Percentiles rank a stretch among this genome's conserved stretches.
These are phyloP conservation scores for Helichrysum umbraculigerum DNA, from an alignment of 129 eudicot genomes.

Conservation along the genomic window DNA sequence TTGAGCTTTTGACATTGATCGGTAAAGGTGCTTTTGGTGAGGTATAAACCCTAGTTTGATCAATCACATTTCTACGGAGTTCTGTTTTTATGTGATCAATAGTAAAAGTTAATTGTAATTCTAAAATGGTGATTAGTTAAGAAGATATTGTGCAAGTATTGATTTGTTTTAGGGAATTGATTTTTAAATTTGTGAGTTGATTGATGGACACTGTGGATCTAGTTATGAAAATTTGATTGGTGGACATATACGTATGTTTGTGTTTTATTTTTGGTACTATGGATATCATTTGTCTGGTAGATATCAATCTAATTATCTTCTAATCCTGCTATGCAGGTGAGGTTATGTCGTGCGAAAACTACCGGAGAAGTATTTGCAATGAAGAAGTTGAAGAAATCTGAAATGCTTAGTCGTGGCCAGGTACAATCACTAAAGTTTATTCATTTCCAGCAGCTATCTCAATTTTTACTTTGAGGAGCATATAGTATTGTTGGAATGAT, in stretches of 20 bases:
- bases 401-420: slow-evolving; percentile 97
- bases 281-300: background rate
- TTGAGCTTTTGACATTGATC: slow-evolving; percentile 81
- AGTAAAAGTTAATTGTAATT: slow-evolving; percentile 8
- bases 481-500: background rate
- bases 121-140: background rate
- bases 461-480: background rate
- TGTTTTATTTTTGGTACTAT: background rate
- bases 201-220: slow-evolving; percentile 19
- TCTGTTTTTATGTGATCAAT: background rate
- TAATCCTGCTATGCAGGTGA: slow-evolving; percentile 55
- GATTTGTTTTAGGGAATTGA: slow-evolving; percentile 4
- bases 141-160: slow-evolving; percentile 3
- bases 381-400: slow-evolving; percentile 89
- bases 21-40: slow-evolving; percentile 97
- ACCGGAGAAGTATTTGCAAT: slow-evolving; percentile 80
- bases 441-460: background rate
- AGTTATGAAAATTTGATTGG: background rate
- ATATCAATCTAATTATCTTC: slow-evolving; percentile 18
- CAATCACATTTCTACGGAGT: background rate
- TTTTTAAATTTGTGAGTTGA: background rate
- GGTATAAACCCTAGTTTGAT: slow-evolving; percentile 41
- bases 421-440: slow-evolving; percentile 33
- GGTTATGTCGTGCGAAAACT: slow-evolving; percentile 83
- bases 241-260: background rate